Evolutionary conservation across 2,329 filamentous ascomycete species (phyloP), one percentile per base, ranked within the genome.

Genomic region (Lecanosticta acicola): DNA sequence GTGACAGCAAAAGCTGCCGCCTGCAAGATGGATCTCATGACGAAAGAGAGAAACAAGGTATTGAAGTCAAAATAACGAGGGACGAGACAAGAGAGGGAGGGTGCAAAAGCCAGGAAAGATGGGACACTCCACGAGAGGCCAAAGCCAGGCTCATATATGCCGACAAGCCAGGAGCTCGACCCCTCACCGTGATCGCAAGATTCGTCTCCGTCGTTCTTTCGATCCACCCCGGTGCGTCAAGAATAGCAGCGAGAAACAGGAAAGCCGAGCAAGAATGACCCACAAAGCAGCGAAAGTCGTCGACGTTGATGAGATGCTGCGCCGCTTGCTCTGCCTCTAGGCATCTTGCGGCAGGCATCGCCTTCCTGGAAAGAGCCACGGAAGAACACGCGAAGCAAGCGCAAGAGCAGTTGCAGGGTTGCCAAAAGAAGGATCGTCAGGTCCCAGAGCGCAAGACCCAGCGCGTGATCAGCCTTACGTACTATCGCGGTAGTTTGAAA

Each of bases 1-100:
- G 43, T 45, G 40, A 46, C 43, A 42, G 43, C 51, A 37, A 56
- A 45, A 24, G 46, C 50, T 39, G 51, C 48, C 14, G 52, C 50
- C 5, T 35, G 29, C 36, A 55, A 41, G 41, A 47, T 32, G 13
- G 32, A 34, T 36, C 42, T 49, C 53, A 54, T 54, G 8, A 45
- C 40, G 32, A 44, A 34, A 41, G 5, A 39, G 43, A 19, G 29
- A 35, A 43, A 48, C 32, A 34, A 47, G 39, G 29, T 35, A 39
- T 21, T 40, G 32, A 17, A 43, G 18, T 36, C 10, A 46, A 36
- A 32, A 29, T 18, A 49, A 50, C 37, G 46, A 54, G 21, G 43
- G 51, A 45, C 45, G 26, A 39, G 33, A 33, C 21, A 33, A 34
- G 26, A 39, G 26, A 33, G 34, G 39, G n/a, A 21, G 38, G 13